Conservation (phyloP, 2,329 filamentous ascomycete genomes). For the Penicillium sp. region DNA sequence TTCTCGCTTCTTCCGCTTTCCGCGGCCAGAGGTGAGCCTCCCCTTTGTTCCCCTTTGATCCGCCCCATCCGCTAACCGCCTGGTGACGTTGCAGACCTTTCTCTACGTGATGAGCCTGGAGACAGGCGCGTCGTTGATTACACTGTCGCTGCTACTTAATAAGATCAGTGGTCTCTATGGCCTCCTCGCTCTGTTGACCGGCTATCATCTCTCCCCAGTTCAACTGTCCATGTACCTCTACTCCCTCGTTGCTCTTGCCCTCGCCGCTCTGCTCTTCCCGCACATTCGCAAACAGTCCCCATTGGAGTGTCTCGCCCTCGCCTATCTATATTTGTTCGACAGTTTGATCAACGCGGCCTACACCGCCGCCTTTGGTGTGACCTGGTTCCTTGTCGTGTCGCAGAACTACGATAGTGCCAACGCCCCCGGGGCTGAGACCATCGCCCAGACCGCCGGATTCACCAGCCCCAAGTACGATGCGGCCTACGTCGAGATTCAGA, state of each 20-base stretch:
- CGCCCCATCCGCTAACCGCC: conserved; percentile 15
- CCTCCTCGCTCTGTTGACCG: conserved; percentile 82
- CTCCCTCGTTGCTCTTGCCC: conserved; percentile 67
- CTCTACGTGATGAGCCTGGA: conserved; percentile 82
- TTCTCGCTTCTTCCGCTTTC: conserved; percentile 48
- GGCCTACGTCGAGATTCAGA: conserved; percentile 54
- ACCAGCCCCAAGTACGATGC: conserved; percentile 63
- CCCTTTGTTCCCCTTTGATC: conserved; percentile 5
- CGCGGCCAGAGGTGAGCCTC: conserved; percentile 45
- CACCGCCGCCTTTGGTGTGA: conserved; percentile 75
- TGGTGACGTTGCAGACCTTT: conserved; percentile 62
- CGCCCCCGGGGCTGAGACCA: conserved; percentile 53
- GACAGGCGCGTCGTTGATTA: conserved; percentile 81
- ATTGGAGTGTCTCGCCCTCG: conserved; percentile 75
- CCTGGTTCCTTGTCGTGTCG: conserved; percentile 79
- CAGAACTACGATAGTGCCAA: conserved; percentile 51
- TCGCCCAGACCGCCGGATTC: conserved; percentile 64
- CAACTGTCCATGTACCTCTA: conserved; percentile 93
- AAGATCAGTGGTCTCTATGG: conserved; percentile 90
- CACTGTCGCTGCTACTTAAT: conserved; percentile 81
- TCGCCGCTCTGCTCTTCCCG: conserved; percentile 69
- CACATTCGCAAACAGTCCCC: conserved; percentile 77
- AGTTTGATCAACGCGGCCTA: conserved; percentile 77
- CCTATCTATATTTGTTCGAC: conserved; percentile 83
- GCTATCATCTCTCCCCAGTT: conserved; percentile 74